Base-by-base conservation (phyloP, 2,329 filamentous ascomycete genomes). In the Fusarium siculi region DNA sequence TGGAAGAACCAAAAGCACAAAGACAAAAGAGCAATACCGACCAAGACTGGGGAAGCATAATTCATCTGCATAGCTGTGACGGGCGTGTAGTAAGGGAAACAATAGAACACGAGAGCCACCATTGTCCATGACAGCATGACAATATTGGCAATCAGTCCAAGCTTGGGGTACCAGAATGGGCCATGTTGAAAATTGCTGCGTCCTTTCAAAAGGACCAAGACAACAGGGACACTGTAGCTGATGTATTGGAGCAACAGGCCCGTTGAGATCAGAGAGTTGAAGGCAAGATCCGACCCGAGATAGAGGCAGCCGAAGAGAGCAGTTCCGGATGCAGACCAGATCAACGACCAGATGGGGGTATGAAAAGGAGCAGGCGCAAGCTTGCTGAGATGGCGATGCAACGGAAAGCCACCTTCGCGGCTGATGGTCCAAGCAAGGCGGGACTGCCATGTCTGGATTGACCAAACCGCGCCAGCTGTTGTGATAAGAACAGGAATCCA, bases 401-500 rank as follows among this genome's bases (percentile, higher is more conserved):
- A n/a, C 2, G 49, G 63, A n/a, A 66, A 66, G 3, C 63, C 63
- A 8, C 46, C 49, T 42, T 66, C 63, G 4, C 63, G 63, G 3
- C 42, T 57, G 9, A 57, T 49, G 5, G 60, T 42, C 63, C 49
- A 65, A 21, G 36, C 30, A 4, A 66, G 42, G 2, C 63, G 47
- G n/a, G 63, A 65, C 21, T 66, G 49, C 60, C 42, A 66, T 5
- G 63, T 66, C 21, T 57, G 63, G 21, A 56, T 56, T 3, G 63
- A 66, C 60, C 63, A 65, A 11, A 66, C 63, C 7, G 63, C 63
- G 6, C 60, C 49, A 15, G 42, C 49, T 2, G 49, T 47, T 0
- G 42, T 65, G 23, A 57, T 57, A 7, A 57, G 21, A 21, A 66
- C 63, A 2, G 59, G 49, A 18, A 65, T 15, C 47, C 63, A 66